phyloP scores from a whole-genome alignment of 2,329 filamentous ascomycete genomes.

The Phoma sp. region DNA sequence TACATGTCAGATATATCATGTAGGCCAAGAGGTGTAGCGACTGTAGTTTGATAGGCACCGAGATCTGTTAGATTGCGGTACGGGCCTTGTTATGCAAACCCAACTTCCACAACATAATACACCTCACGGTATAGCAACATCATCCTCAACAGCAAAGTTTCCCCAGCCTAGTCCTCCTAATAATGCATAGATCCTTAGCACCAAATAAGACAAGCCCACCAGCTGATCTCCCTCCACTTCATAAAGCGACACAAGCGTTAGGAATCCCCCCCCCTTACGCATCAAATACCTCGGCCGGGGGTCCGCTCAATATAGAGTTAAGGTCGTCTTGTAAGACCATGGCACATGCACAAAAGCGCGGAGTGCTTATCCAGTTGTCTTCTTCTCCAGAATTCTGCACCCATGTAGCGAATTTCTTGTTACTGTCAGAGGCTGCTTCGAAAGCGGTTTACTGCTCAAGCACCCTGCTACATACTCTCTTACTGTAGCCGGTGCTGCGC shows the following conservation, averaged over 20 bases:
- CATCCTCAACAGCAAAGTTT: slow-evolving; percentile 7
- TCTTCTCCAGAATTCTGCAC: slow-evolving; percentile 5
- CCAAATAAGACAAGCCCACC: slow-evolving; percentile 16
- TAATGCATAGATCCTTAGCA: slow-evolving; percentile 12
- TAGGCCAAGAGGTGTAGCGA: no score
- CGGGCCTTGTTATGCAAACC: no score
- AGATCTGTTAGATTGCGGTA: no score
- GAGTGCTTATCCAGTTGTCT: slow-evolving; percentile 9
- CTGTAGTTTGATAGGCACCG: no score
- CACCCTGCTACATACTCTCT: neutral
- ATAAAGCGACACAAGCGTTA: slow-evolving; percentile 17
- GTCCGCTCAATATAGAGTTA: slow-evolving; percentile 5
- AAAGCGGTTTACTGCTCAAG: neutral
- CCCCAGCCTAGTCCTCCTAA: slow-evolving; percentile 13
- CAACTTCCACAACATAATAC: neutral
- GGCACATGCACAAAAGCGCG: slow-evolving; percentile 16
- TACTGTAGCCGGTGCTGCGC: neutral
- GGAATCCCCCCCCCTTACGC: neutral
- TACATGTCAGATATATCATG: no score
- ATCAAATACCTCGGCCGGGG: slow-evolving; percentile 14
- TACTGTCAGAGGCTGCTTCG: neutral
- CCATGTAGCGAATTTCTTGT: slow-evolving; percentile 10
- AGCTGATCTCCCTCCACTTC: slow-evolving; percentile 11
- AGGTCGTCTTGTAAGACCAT: slow-evolving; percentile 6
- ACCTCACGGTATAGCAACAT: slow-evolving; percentile 8